Percentiles rank a stretch among this genome's conserved stretches.
Conservation (phyloP, 202 grass and related monocot species). For the Brachypodium distachyon region DNA sequence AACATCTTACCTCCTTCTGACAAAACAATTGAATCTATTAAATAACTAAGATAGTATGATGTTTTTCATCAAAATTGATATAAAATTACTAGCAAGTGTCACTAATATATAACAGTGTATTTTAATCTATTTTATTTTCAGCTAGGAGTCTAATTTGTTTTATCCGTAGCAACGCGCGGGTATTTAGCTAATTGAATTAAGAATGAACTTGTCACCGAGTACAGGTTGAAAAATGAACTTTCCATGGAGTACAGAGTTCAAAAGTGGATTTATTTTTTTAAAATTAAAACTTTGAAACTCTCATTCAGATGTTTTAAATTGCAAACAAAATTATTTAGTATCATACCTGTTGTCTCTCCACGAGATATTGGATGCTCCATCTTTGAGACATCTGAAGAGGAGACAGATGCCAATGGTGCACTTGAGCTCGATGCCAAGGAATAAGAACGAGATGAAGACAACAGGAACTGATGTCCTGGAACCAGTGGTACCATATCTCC, state of each 20-base stretch:
- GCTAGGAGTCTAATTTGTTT: too few relatives aligned
- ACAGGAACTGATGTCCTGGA: background rate
- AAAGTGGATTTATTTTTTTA: background rate
- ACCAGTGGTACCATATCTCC: background rate
- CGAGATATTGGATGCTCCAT: background rate
- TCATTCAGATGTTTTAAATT: background rate
- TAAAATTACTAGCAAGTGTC: too few relatives aligned
- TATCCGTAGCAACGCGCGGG: too few relatives aligned
- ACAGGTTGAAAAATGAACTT: background rate
- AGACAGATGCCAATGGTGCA: background rate
- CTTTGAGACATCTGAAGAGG: background rate
- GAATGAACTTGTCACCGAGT: background rate
- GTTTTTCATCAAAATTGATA: too few relatives aligned
- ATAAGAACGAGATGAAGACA: background rate
- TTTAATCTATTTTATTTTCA: too few relatives aligned
- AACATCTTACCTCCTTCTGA: too few relatives aligned
- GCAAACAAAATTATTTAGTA: background rate
- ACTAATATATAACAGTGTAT: too few relatives aligned
- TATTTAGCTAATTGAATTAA: too few relatives aligned
- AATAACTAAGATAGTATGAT: too few relatives aligned
- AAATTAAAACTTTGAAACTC: background rate
- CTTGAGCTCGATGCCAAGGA: conserved; percentile 28
- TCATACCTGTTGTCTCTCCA: conserved; percentile 18
- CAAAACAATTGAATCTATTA: too few relatives aligned
- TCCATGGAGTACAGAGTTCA: background rate